A percentile compares a stretch with the other conserved stretches of the same genome.
Conservation (phyloP, 805 yeast genomes). For the Lipomyces mesembrius region DNA sequence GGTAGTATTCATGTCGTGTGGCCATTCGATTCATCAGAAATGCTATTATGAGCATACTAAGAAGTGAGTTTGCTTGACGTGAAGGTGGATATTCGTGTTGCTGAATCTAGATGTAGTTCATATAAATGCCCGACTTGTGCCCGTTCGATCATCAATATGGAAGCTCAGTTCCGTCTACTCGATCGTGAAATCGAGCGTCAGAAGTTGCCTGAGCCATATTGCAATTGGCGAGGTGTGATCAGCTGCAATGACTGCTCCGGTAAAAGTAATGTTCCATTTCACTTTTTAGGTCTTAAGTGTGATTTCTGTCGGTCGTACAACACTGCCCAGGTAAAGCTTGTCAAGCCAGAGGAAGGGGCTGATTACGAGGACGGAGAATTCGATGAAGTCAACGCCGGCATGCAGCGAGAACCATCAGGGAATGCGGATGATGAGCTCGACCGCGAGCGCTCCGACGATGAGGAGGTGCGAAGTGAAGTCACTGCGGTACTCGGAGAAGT, state of each 20-base stretch:
- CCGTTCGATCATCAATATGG: conserved; percentile 83
- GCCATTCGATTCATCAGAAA: conserved; percentile 87
- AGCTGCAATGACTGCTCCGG: conserved; percentile 88
- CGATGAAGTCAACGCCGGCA: not conserved
- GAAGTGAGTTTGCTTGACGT: conserved; percentile 19
- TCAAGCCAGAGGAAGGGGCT: conserved; percentile 66
- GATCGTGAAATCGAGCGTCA: conserved; percentile 81
- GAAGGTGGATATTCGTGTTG: not conserved
- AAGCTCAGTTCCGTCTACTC: conserved; percentile 80
- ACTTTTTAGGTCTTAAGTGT: conserved; percentile 85
- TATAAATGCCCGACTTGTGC: conserved; percentile 93
- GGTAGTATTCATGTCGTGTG: conserved; percentile 91
- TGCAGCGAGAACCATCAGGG: not conserved
- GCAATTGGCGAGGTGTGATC: conserved; percentile 72
- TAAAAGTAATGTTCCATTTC: conserved; percentile 73
- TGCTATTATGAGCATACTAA: conserved; percentile 84
- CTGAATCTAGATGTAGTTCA: conserved; percentile 52
- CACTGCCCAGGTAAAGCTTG: conserved; percentile 70
- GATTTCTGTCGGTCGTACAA: conserved; percentile 86
- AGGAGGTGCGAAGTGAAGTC: conserved; percentile 1
- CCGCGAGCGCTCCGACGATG: not conserved
- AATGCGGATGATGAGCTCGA: not conserved
- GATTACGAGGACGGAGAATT: conserved; percentile 33
- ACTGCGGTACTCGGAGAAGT: conserved; percentile 2
- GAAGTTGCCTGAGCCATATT: conserved; percentile 79